phyloP scores from a whole-genome alignment of 1,284 basidiomycete genomes.

The Spongispora temasekensis region DNA sequence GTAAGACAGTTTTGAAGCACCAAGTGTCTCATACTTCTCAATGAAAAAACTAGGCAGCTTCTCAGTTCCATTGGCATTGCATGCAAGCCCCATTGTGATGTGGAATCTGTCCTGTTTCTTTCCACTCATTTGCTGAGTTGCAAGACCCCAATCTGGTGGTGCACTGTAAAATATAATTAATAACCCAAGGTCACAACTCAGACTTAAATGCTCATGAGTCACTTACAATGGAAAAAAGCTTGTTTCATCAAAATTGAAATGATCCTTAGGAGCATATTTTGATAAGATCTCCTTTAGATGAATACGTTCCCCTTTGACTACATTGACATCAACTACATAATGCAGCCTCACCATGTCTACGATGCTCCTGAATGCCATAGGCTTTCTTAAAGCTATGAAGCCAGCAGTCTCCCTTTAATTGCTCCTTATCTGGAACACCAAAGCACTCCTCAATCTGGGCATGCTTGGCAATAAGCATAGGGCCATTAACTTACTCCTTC shows the following conservation, averaged over 20 bases:
- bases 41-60: not conserved
- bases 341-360: not conserved
- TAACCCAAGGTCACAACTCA: not conserved
- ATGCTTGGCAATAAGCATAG: not conserved
- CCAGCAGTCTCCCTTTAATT: not conserved
- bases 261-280: not conserved
- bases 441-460: not conserved
- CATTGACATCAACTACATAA: not conserved
- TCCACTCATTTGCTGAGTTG: conserved; percentile 2
- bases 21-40: not conserved
- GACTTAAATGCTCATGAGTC: not conserved
- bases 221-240: not conserved
- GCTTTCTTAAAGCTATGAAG: not conserved
- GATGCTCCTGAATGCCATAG: not conserved
- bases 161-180: not conserved
- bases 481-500: not conserved
- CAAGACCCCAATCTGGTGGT: conserved; percentile 1
- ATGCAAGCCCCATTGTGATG: not conserved
- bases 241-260: not conserved
- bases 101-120: conserved; percentile 3
- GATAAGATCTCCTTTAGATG: not conserved
- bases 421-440: not conserved
- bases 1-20: not conserved
- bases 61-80: conserved; percentile 8
- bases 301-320: not conserved